phyloP scores from a whole-genome alignment of 2,329 filamentous ascomycete genomes.

The Colletotrichum spinosum region DNA sequence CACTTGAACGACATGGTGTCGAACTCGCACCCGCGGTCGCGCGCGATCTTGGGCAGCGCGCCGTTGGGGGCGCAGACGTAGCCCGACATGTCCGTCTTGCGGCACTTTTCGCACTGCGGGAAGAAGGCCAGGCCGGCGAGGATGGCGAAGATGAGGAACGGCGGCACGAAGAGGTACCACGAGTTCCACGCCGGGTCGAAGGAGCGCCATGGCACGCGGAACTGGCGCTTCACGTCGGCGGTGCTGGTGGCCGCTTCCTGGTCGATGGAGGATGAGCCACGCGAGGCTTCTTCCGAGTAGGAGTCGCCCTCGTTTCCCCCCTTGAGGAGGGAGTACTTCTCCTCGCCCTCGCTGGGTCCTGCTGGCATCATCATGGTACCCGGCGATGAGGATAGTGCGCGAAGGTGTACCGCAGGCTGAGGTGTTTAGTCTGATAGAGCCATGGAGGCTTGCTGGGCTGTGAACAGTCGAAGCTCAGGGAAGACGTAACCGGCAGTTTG shows the following conservation, averaged over 20 bases:
- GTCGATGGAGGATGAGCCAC: not conserved
- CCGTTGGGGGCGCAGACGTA: conserved; percentile 26
- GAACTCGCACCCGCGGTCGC: conserved; percentile 29
- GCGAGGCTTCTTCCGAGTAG: conserved; percentile 4
- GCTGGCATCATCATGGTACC: conserved; percentile 15
- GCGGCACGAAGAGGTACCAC: conserved; percentile 19
- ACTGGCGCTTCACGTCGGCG: not conserved
- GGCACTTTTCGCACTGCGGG: conserved; percentile 22
- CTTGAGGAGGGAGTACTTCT: conserved; percentile 22
- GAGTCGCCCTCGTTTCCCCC: conserved; percentile 11
- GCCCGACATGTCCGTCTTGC: conserved; percentile 10
- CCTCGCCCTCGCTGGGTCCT: not conserved
- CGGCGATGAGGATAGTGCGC: too few relatives aligned
- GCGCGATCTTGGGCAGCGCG: conserved; percentile 22
- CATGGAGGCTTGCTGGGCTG: too few relatives aligned
- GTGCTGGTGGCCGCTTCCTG: conserved; percentile 4
- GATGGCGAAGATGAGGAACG: conserved; percentile 8
- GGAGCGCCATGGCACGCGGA: not conserved
- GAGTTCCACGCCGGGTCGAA: conserved; percentile 30
- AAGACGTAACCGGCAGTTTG: too few relatives aligned
- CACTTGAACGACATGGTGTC: conserved; percentile 31
- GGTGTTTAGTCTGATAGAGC: not conserved
- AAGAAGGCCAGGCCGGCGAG: conserved; percentile 22
- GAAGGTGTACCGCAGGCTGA: not conserved
- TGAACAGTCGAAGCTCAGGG: too few relatives aligned